phyloP scores from a whole-genome alignment of 2,329 filamentous ascomycete species.

The Colletotrichum musicola region DNA sequence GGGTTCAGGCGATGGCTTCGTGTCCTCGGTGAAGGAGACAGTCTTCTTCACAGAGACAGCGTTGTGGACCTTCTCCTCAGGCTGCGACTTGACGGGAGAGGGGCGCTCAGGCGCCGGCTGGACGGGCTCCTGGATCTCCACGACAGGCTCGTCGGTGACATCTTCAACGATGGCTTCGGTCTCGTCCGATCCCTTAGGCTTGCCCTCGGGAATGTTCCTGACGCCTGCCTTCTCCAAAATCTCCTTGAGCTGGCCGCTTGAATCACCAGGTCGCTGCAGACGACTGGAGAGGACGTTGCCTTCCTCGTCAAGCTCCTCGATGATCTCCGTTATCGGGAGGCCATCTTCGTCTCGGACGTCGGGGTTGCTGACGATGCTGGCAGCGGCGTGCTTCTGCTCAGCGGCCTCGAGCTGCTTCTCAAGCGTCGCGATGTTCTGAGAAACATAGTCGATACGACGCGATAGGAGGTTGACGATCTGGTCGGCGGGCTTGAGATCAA shows the following conservation, averaged over 20 bases:
- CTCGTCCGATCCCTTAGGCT: slow-evolving; percentile 15
- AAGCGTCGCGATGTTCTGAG: slow-evolving; percentile 81
- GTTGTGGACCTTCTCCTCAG: slow-evolving; percentile 13
- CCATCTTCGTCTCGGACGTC: slow-evolving; percentile 75
- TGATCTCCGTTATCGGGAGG: slow-evolving; percentile 87
- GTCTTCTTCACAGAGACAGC: slow-evolving; percentile 61
- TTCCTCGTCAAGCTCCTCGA: slow-evolving; percentile 91
- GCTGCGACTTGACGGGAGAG: background rate
- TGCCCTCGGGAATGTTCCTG: slow-evolving; percentile 55
- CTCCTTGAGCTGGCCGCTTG: slow-evolving; percentile 76
- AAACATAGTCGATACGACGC: slow-evolving; percentile 89
- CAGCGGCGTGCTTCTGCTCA: slow-evolving; percentile 77
- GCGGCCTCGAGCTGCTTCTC: slow-evolving; percentile 78
- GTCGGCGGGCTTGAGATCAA: slow-evolving; percentile 62
- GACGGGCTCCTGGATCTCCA: background rate
- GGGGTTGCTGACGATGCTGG: slow-evolving; percentile 70
- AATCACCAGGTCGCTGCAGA: slow-evolving; percentile 75
- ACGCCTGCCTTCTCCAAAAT: slow-evolving; percentile 83
- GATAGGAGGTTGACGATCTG: slow-evolving; percentile 78
- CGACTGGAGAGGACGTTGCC: slow-evolving; percentile 82
- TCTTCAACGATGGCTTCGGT: slow-evolving; percentile 35
- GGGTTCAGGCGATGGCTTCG: slow-evolving; percentile 60
- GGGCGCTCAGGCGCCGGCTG: background rate
- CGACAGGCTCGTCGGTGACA: slow-evolving; percentile 27
- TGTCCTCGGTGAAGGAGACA: slow-evolving; percentile 74